phyloP scores from a whole-genome alignment of 495 filamentous ascomycete genomes.

The Cairneyella variabilis region DNA sequence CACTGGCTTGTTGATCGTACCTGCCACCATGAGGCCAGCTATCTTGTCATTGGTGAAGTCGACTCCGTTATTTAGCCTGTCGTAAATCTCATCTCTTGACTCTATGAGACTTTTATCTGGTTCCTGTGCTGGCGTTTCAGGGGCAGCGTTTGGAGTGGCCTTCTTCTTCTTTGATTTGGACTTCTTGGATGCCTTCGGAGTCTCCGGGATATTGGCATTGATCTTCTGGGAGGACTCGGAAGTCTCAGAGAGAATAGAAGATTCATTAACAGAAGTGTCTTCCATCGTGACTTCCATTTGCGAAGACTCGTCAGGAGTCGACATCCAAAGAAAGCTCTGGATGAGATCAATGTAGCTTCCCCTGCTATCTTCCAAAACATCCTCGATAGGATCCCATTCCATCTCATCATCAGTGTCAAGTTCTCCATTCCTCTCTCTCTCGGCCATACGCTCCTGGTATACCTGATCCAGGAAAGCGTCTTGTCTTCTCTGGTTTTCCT shows the following conservation, averaged over 20 bases:
- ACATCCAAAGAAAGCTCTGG: conserved; percentile 42
- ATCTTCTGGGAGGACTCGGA: conserved; percentile 4
- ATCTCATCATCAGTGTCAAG: conserved; percentile 26
- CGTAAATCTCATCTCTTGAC: conserved; percentile 35
- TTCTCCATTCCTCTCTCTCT: conserved; percentile 21
- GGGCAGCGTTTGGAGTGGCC: conserved; percentile 7
- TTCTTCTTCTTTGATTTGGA: conserved; percentile 36
- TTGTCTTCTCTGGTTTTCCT: conserved; percentile 40
- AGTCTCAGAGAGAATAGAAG: neutral
- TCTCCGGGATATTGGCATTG: conserved; percentile 14
- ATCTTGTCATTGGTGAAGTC: conserved; percentile 33
- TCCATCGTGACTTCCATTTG: conserved; percentile 16
- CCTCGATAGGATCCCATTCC: conserved; percentile 52
- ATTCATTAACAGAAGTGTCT: neutral
- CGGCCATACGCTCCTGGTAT: conserved; percentile 38
- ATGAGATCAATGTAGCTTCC: conserved; percentile 39
- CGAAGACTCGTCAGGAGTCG: neutral
- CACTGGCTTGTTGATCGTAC: conserved; percentile 35
- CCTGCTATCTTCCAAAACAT: conserved; percentile 43
- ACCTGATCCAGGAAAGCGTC: conserved; percentile 42
- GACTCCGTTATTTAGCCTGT: conserved; percentile 37
- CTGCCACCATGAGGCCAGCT: conserved; percentile 33
- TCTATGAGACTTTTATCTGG: conserved; percentile 40
- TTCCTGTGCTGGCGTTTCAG: neutral
- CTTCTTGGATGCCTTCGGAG: conserved; percentile 32